Conservation (phyloP, 345 rosid species). For the Carallia pectinifolia region DNA sequence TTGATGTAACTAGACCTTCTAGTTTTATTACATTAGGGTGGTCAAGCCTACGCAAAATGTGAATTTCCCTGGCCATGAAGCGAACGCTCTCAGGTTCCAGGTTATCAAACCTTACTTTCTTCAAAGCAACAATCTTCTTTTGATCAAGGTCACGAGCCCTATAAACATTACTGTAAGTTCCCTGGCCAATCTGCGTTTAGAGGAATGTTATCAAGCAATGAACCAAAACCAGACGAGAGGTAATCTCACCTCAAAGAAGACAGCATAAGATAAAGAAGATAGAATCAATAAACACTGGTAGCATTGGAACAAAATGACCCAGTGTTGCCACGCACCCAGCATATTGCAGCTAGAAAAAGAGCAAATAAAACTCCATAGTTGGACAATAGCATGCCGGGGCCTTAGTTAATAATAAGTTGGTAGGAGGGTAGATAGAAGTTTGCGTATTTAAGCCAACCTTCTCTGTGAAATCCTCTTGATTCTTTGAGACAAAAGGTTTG, state of each 20-base stretch:
- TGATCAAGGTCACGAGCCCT: conserved; percentile 95
- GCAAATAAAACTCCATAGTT: background rate
- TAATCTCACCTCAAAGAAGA: background rate
- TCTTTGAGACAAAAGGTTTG: background rate
- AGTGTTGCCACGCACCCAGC: background rate
- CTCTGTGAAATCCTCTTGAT: background rate
- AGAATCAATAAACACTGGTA: background rate
- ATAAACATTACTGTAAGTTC: conserved; percentile 94
- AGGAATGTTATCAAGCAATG: conserved; percentile 15
- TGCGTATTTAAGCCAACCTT: background rate
- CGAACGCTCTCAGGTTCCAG: conserved; percentile 96
- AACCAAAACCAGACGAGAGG: background rate
- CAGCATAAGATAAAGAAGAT: background rate
- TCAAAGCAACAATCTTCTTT: conserved; percentile 88
- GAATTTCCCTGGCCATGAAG: conserved; percentile 97
- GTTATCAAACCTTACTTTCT: conserved; percentile 95
- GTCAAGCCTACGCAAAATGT: conserved; percentile 86
- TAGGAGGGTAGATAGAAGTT: background rate
- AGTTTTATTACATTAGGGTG: conserved; percentile 92
- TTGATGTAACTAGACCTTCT: conserved; percentile 97
- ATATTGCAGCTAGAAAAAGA: background rate
- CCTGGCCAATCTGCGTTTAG: conserved; percentile 89
- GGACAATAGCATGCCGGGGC: background rate
- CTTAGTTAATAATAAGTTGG: background rate
- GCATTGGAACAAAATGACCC: background rate